A percentile compares a stretch with the other conserved stretches of the same genome.
phyloP scores from a whole-genome alignment of 495 filamentous ascomycete species.

The Aspergillus cavernicola region DNA sequence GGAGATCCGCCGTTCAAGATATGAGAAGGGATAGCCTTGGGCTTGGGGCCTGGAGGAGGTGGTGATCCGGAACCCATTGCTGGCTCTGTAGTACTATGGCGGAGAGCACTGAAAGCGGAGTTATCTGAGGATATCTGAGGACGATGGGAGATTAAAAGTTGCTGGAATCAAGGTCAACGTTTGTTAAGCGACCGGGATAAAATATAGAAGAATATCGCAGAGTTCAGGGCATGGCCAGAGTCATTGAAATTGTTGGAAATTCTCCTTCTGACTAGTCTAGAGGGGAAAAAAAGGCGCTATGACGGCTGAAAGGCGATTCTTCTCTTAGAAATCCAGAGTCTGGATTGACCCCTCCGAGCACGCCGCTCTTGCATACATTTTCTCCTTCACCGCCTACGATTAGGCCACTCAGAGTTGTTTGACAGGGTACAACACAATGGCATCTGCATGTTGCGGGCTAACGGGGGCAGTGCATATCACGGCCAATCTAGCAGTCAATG shows the following conservation, averaged over 20 bases:
- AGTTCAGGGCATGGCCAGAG: neutral
- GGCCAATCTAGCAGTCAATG: neutral
- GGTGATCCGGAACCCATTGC: conserved; percentile 39
- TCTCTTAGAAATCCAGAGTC: conserved; percentile 1
- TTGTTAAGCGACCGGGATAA: neutral
- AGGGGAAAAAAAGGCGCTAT: conserved; percentile 4
- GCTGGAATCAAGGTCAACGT: neutral
- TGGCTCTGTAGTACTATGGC: neutral
- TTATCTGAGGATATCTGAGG: neutral
- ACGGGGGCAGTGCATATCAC: neutral
- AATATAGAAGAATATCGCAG: neutral
- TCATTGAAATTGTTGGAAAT: neutral
- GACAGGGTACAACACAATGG: neutral
- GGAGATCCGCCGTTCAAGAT: conserved; percentile 47
- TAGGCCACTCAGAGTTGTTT: neutral
- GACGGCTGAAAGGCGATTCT: conserved; percentile 2
- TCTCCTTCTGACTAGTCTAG: neutral
- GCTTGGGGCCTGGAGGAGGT: conserved; percentile 37
- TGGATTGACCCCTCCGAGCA: conserved; percentile 4
- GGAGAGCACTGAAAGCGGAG: conserved; percentile 2
- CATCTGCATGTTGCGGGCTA: conserved; percentile 1
- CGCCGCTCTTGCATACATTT: neutral
- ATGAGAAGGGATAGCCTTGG: conserved; percentile 45
- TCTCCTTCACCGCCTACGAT: neutral
- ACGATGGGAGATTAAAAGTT: neutral